A percentile compares a stretch with the other conserved stretches of the same genome.
Conservation (phyloP, 2,329 filamentous ascomycete species). For the Zasmidium citrigriseum region DNA sequence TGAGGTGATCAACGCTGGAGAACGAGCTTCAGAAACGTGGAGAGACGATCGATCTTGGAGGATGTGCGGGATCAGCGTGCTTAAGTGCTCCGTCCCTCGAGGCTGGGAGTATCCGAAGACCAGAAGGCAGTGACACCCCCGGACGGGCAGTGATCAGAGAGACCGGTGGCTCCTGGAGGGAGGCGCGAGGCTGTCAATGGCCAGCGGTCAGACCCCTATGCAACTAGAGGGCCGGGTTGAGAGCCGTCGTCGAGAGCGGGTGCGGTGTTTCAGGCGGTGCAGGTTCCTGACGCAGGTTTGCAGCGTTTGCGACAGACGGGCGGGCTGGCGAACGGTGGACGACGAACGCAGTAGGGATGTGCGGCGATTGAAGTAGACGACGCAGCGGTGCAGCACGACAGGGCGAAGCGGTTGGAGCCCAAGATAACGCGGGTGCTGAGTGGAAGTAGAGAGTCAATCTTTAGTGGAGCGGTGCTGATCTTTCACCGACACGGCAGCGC, state of each 20-base stretch:
- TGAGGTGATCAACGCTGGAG: constrained; percentile 30
- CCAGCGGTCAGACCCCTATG: constrained; percentile 25
- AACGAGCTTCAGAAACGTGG: constrained; percentile 45
- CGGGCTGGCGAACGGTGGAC: constrained; percentile 13
- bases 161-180: constrained; percentile 21
- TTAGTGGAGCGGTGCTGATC: constrained; percentile 20
- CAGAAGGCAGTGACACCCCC: constrained; percentile 19
- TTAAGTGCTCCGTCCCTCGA: constrained; percentile 36
- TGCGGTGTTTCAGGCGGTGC: constrained; percentile 23
- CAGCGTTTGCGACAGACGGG: neutral
- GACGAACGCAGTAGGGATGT: constrained; percentile 17
- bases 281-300: neutral
- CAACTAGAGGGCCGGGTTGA: constrained; percentile 23
- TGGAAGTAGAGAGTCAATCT: constrained; percentile 10
- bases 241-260: constrained; percentile 19
- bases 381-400: constrained; percentile 7
- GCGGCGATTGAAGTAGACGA: constrained; percentile 7
- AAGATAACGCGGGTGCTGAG: constrained; percentile 13
- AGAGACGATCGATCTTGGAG: constrained; percentile 47
- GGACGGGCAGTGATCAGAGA: constrained; percentile 12
- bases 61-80: constrained; percentile 53
- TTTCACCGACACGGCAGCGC: constrained; percentile 9
- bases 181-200: constrained; percentile 26
- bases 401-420: constrained; percentile 11
- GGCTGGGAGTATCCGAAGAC: constrained; percentile 27